Conservation (phyloP, 345 rosid species). For the Stellera chamaejasme region DNA sequence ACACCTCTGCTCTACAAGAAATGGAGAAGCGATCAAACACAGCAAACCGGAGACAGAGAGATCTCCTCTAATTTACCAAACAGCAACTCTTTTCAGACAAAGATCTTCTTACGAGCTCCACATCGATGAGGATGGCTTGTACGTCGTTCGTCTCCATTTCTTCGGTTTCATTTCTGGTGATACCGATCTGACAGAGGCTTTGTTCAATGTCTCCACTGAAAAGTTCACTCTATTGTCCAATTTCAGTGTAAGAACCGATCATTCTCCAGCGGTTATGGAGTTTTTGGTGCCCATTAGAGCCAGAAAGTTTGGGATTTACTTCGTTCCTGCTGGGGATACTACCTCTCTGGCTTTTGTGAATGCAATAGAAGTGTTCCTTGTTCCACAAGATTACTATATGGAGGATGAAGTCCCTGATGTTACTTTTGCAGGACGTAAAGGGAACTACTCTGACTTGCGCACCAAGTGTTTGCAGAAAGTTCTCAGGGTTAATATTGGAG, state of each 20-base stretch:
- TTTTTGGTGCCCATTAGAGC: conserved; percentile 21
- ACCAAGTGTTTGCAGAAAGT: conserved; percentile 10
- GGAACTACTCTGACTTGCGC: conserved; percentile 12
- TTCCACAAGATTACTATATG: conserved; percentile 16
- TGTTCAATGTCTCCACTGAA: conserved; percentile 23
- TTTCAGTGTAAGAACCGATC: conserved; percentile 14
- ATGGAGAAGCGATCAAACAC: not conserved
- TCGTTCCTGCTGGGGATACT: conserved; percentile 17
- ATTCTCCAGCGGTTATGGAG: conserved; percentile 29
- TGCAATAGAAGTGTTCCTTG: conserved; percentile 49
- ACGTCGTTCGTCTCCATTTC: conserved; percentile 37
- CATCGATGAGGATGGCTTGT: conserved; percentile 11
- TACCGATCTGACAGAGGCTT: conserved; percentile 23
- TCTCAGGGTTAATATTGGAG: conserved; percentile 35
- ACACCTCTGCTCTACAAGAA: no score
- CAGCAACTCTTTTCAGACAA: conserved; percentile 35
- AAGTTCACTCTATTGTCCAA: conserved; percentile 20
- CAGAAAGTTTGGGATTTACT: conserved; percentile 16
- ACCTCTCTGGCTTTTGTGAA: conserved; percentile 43
- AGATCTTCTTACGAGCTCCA: conserved; percentile 25
- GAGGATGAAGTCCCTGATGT: conserved; percentile 3
- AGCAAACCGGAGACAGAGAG: not conserved
- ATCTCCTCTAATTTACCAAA: conserved; percentile 16
- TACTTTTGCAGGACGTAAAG: not conserved
- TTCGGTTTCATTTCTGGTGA: conserved; percentile 3